Evolutionary conservation across 257 asterid species (phyloP), one percentile per base, ranked within the genome.

Genomic region (Asclepias syriaca): DNA sequence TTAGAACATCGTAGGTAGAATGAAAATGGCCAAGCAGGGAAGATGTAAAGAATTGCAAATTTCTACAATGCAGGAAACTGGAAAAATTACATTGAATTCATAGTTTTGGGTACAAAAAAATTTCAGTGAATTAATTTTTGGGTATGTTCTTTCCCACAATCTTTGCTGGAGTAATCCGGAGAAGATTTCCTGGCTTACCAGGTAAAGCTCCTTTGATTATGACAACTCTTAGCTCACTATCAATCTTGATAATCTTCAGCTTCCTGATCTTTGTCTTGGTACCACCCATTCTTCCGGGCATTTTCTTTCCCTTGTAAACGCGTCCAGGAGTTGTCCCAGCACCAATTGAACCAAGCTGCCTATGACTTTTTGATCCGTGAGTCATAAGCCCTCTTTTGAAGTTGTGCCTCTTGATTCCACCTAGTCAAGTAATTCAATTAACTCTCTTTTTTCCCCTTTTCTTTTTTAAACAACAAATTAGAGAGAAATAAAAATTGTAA

Each of bases 271-370:
- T 94, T 0, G 84, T 84, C 82, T 87, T 87, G n/a, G 91, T 80
- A 63, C 97, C 97, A 39, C 99, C 99, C 99, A 94, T 91, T 80
- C 96, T 82, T 72, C 99, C 99, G 0, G 99, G 97, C 99, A 94
- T 94, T 80, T 94, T 94, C 95, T 94, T 94, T 60, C 99, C 99
- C 59, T 58, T 58, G 76, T 91, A 94, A 18, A 94, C 99, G 0
- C 96, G 91, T 24, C 99, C 99, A 8, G 99, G 99, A 5, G 99
- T 94, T 7, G 98, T 94, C 6, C 99, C 99, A 5, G 99, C 99
- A 63, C 97, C 99, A 64, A 94, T 94, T 18, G 99, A 94, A 7
- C 99, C 99, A 0, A 94, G 90, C 51, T 90, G 89, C 64, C 97
- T 75, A 53, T 91, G 99, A 79, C 99, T 94, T 84, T 94, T 91